Conservation (phyloP, 176 grass and related monocot genomes). For the Carex littledalei region DNA sequence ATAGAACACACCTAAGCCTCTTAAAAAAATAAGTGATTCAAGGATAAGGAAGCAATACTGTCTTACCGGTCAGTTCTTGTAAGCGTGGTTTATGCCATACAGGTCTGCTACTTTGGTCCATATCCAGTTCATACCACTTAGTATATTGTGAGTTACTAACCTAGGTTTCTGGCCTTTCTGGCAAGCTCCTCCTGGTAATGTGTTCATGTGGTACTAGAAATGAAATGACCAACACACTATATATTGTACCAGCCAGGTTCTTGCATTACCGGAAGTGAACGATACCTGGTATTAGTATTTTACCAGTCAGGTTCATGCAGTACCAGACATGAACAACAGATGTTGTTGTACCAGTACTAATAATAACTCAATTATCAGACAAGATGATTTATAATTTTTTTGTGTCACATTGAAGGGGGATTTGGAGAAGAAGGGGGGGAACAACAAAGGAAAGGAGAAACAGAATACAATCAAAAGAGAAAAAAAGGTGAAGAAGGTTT, state of each 20-base stretch:
- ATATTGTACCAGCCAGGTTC: not conserved
- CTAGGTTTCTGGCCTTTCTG: not conserved
- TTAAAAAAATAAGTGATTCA: not conserved
- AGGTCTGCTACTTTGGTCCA: not conserved
- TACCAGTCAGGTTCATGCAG: not conserved
- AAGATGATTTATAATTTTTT: not conserved
- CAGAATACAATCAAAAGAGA: conserved; percentile 17
- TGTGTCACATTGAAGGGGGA: not conserved
- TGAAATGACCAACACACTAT: not conserved
- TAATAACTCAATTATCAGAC: not conserved
- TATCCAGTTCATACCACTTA: not conserved
- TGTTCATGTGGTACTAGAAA: not conserved
- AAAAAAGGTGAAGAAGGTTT: conserved; percentile 50
- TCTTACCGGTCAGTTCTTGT: not conserved
- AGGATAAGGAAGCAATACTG: not conserved
- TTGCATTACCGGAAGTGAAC: not conserved
- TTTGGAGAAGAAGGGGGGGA: conserved; percentile 26
- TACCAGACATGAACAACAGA: not conserved
- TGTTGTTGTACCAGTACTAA: not conserved
- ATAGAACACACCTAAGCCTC: too few species aligned
- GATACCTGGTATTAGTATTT: too few species aligned
- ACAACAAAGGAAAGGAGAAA: conserved; percentile 23
- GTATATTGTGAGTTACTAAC: not conserved
- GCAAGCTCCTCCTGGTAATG: not conserved
- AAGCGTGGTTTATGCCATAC: too few species aligned